Evolutionary conservation across 2,329 filamentous ascomycete species (phyloP), one percentile per base, ranked within the genome.

Genomic region (Calonectria fujianensis): DNA sequence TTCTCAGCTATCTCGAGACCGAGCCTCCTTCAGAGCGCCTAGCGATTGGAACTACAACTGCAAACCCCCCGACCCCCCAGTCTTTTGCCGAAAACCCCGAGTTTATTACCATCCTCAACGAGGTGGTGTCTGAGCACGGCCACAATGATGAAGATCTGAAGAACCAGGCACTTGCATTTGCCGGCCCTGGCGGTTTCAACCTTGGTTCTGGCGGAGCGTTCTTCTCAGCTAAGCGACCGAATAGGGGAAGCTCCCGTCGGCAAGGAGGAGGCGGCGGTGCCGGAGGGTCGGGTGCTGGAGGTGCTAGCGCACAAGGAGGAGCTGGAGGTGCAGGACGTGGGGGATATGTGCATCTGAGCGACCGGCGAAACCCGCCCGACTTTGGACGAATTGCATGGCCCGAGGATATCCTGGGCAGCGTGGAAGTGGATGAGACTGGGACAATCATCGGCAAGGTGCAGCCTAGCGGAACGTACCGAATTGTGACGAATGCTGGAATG

Each of bases 381-480:
- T 94, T 89, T 86, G 92, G 92, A 20, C 85, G 93, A 68, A 94
- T 94, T 81, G 91, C 92, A 2, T 93, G 90, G 87, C 92, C 92
- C 1, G 92, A 94, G 79, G 92, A 94, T 80, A 94, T 94, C 48
- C 85, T 94, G 69, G 93, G 92, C 48, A 94, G 92, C 76, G 87
- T 94, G 51, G 90, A 93, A 81, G 92, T 94, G 7, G 88, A 93
- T 80, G 87, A 86, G 2, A 77, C 84, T 9, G 93, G 93, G 0
- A 82, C 88, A 35, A 89, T 93, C 67, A 85, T 92, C 32, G 91
- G 91, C 29, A 89, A 88, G 76, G 90, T 90, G 76, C 88, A 92
- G 82, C 85, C 88, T 1, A 93, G 91, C 75, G 91, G 91, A 18
- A 93, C 91, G 5, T 93, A 93, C 81, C 89, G 92, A 48, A 85